phyloP scores from a whole-genome alignment of 495 filamentous ascomycete genomes.

The Penicillium cosmopolitanum region DNA sequence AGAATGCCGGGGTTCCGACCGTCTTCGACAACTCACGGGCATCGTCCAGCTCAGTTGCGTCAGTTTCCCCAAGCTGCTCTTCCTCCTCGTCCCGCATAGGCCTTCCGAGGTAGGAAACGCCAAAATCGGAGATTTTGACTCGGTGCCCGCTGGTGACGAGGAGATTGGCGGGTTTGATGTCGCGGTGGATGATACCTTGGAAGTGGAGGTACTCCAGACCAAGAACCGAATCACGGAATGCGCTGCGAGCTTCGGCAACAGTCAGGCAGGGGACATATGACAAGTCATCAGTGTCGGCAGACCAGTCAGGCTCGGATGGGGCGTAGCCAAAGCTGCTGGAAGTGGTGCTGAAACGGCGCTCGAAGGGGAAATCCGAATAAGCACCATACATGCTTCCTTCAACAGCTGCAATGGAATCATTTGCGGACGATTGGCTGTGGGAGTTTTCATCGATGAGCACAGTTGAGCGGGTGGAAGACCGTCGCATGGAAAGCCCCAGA shows the following conservation, averaged over 20 bases:
- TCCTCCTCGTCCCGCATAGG: slow-evolving; percentile 77
- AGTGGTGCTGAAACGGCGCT: slow-evolving; percentile 51
- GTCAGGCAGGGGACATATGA: slow-evolving; percentile 91
- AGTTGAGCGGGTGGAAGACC: slow-evolving; percentile 41
- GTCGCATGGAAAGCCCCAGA: slow-evolving; percentile 40
- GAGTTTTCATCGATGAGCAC: slow-evolving; percentile 39
- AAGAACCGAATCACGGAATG: slow-evolving; percentile 91
- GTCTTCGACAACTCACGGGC: slow-evolving; percentile 96
- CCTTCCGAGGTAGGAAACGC: slow-evolving; percentile 92
- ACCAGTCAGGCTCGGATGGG: slow-evolving; percentile 60
- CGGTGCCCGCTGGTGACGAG: slow-evolving; percentile 82
- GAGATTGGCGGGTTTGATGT: slow-evolving; percentile 99
- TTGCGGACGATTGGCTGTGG: slow-evolving; percentile 49
- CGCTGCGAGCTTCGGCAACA: slow-evolving; percentile 77
- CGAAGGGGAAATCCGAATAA: slow-evolving; percentile 60
- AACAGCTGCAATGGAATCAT: slow-evolving; percentile 57
- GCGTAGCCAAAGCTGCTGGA: slow-evolving; percentile 55
- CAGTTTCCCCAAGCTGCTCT: slow-evolving; percentile 79
- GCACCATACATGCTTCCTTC: slow-evolving; percentile 79
- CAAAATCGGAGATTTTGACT: slow-evolving; percentile 99
- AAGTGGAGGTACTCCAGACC: slow-evolving; percentile 96
- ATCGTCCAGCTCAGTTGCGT: slow-evolving; percentile 83
- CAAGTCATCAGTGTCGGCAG: slow-evolving; percentile 71
- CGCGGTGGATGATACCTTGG: slow-evolving; percentile 94
- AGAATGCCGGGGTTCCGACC: slow-evolving; percentile 96